Conservation (phyloP, 768 basidiomycete genomes). For the Grammothele lineata region DNA sequence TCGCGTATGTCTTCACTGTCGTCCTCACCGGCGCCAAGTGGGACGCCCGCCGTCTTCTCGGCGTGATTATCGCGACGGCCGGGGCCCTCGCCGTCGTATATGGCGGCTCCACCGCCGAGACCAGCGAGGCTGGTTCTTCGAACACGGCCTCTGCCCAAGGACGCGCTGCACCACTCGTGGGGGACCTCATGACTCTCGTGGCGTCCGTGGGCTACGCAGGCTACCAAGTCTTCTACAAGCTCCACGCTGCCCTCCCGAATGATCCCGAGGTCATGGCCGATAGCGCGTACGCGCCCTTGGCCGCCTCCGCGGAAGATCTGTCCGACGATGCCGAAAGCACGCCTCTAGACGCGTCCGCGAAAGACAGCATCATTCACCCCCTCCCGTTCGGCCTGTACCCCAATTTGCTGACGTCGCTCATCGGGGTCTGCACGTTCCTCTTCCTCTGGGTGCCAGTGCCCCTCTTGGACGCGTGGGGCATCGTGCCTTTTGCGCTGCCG, state of each 20-base stretch:
- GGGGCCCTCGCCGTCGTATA: conserved; percentile 84
- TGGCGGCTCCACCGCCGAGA: conserved; percentile 42
- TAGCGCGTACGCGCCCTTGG: conserved; percentile 41
- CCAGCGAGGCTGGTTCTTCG: no score
- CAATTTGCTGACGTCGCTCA: conserved; percentile 72
- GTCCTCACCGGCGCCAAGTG: conserved; percentile 59
- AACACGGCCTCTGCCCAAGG: not conserved
- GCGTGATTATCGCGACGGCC: conserved; percentile 75
- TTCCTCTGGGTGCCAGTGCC: conserved; percentile 79
- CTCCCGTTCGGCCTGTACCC: conserved; percentile 84
- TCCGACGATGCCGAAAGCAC: conserved; percentile 19
- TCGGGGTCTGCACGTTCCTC: conserved; percentile 75
- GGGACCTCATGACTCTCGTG: conserved; percentile 68
- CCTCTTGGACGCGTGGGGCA: conserved; percentile 58
- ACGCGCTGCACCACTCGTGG: conserved; percentile 48
- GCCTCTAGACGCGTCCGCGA: conserved; percentile 9
- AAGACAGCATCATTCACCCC: conserved; percentile 40
- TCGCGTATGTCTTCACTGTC: conserved; percentile 85
- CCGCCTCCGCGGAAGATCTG: conserved; percentile 31
- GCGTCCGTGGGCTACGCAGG: conserved; percentile 71
- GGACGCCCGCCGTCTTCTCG: conserved; percentile 59
- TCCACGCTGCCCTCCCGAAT: conserved; percentile 65
- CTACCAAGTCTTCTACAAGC: conserved; percentile 86
- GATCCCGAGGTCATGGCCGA: conserved; percentile 49
- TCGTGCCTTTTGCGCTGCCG: conserved; percentile 69